Base-by-base conservation (phyloP, 2,329 filamentous ascomycete species). In the Fonsecaea monophora region DNA sequence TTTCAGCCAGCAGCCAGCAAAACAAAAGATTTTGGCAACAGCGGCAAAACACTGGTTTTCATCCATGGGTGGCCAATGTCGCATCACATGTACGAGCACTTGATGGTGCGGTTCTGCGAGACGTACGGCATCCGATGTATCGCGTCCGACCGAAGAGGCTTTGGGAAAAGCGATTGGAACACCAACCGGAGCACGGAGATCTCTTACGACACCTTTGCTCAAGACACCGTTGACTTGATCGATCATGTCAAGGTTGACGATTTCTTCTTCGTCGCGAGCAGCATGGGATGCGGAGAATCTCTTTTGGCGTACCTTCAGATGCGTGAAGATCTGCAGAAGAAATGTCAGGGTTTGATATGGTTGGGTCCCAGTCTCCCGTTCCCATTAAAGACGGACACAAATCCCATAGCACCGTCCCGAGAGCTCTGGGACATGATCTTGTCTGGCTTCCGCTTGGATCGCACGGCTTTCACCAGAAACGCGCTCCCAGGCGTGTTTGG, bases 1-100 rank as follows among this genome's bases (percentile, higher is more conserved):
- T 67, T 69, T 42, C 63, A 42, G 63, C 67, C 38, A 58, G 70
- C 37, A 21, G 56, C 42, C 21, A 35, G 55, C 25, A 32, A 45
- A 8, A n/a, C 54, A 25, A 57, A 53, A 32, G 57, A 62, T 18
- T 58, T 34, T 40, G 56, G 61, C 57, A 58, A 56, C 13, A 45
- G 25, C n/a, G 38, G 66, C 34, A 48, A 68, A 4, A 59, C 70
- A 12, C 63, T 76, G 4, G 70, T 76, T 45, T 76, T 75, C 66
- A 73, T 76, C 48, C 74, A 76, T 54, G 74, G 74, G 21, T 76
- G 75, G 75, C 75, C 75, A n/a, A 73, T 75, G 67, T 74, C 72
- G 21, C 72, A 73, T 15, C 63, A 68, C n/a, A 74, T 76, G 71
- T 76, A 71, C 58, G 74, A 75, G 21, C 68, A 72, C 32, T 57